Conservation (phyloP, 179 eudicot genomes). For the Dionaea muscipula region DNA sequence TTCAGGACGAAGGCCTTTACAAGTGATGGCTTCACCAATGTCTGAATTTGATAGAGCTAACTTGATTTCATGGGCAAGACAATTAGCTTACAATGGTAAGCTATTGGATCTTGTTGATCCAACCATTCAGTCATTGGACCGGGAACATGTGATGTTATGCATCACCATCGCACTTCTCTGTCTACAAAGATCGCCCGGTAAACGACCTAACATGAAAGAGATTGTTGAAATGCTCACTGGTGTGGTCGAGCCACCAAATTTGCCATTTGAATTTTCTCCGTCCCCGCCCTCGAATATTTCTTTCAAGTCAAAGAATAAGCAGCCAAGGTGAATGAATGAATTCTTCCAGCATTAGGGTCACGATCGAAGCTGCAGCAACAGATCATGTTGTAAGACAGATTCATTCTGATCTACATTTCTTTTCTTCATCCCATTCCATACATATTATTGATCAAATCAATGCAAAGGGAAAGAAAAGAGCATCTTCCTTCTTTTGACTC, state of each 20-base stretch:
- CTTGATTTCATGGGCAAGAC: constrained; percentile 82
- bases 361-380: too few species aligned
- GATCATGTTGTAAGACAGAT: too few species aligned
- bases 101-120: constrained; percentile 72
- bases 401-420: too few species aligned
- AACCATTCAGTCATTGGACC: constrained; percentile 35
- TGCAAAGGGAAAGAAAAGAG: too few species aligned
- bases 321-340: constrained; percentile 41
- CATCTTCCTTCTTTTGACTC: background rate
- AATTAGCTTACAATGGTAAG: constrained; percentile 62
- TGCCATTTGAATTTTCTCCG: constrained; percentile 88
- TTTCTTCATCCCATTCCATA: too few species aligned
- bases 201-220: constrained; percentile 67
- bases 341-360: constrained; percentile 11
- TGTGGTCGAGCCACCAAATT: constrained; percentile 56
- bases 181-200: constrained; percentile 53
- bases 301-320: constrained; percentile 65
- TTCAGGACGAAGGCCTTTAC: constrained; percentile 76
- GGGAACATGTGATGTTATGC: constrained; percentile 55
- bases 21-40: constrained; percentile 79
- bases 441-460: too few species aligned
- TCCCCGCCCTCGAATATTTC: constrained; percentile 81
- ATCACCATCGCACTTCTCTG: constrained; percentile 73
- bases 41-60: constrained; percentile 89
- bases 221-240: constrained; percentile 70